Conservation (phyloP, 2,329 filamentous ascomycete genomes). For the Fusarium virguliforme region DNA sequence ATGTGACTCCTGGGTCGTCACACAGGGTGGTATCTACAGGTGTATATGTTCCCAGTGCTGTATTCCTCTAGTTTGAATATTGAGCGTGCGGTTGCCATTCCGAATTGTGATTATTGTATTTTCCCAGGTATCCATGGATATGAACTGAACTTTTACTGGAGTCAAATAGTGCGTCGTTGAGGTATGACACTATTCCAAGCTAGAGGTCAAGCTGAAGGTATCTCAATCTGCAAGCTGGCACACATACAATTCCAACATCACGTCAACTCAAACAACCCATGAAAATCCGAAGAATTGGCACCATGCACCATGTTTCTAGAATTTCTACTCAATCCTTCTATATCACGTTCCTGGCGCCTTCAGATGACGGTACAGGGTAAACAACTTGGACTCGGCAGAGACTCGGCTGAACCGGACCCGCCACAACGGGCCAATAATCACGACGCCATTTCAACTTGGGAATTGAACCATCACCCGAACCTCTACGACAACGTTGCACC, state of each 20-base stretch:
- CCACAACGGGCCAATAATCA: slow-evolving; percentile 48
- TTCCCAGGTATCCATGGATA: no score
- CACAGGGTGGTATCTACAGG: neutral
- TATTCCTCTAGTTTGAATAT: neutral
- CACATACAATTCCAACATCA: neutral
- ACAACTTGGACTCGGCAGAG: slow-evolving; percentile 40
- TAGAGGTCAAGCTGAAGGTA: no score
- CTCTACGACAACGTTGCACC: slow-evolving; percentile 45
- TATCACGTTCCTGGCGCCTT: neutral
- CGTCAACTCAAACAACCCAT: neutral
- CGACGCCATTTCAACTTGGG: slow-evolving; percentile 51
- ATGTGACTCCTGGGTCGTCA: neutral
- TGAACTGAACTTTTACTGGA: no score
- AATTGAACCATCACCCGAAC: slow-evolving; percentile 50
- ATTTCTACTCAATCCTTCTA: neutral
- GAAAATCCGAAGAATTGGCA: no score
- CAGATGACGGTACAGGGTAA: slow-evolving; percentile 42
- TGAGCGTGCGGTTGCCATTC: no score
- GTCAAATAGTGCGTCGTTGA: no score
- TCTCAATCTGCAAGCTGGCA: neutral
- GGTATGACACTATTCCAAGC: no score
- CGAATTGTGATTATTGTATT: no score
- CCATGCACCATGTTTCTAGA: neutral
- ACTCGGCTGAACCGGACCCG: slow-evolving; percentile 47
- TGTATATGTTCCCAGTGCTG: no score